phyloP scores from a whole-genome alignment of 768 basidiomycete species.

The Termitomyces sp. region DNA sequence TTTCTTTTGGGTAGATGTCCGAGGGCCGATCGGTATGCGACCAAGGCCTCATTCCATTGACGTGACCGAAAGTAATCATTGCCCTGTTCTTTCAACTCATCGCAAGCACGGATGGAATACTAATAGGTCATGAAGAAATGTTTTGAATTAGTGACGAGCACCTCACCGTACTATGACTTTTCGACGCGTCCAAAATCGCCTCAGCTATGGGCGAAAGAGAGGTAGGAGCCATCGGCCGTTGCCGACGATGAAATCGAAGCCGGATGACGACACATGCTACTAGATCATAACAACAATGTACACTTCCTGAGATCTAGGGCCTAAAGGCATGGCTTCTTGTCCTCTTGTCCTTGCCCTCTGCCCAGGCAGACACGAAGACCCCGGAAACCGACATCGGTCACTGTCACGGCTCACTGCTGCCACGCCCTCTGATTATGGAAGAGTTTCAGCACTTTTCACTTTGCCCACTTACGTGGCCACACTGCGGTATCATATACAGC shows the following conservation, averaged over 20 bases:
- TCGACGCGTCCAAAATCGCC: background rate
- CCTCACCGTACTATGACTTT: constrained; percentile 4
- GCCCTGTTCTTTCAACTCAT: constrained; percentile 66
- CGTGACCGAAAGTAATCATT: constrained; percentile 65
- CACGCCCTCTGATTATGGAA: no score
- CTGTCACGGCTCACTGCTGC: no score
- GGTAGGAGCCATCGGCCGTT: constrained; percentile 12
- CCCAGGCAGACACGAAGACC: no score
- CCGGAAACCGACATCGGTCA: no score
- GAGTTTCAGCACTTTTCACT: no score
- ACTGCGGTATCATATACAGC: no score
- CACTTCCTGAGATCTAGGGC: no score
- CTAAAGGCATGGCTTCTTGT: no score
- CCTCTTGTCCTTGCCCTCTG: no score
- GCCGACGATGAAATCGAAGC: background rate
- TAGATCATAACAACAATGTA: no score
- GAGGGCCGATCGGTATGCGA: constrained; percentile 65
- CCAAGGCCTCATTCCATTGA: constrained; percentile 66
- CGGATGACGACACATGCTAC: constrained; percentile 1
- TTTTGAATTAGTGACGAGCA: background rate
- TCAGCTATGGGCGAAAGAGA: constrained; percentile 4
- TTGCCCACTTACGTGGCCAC: no score
- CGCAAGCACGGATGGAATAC: constrained; percentile 44
- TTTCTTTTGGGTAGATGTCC: constrained; percentile 40
- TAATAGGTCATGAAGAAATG: constrained; percentile 17